Base-by-base conservation (phyloP, 2,329 filamentous ascomycete genomes). In the Fusarium tricinctum region DNA sequence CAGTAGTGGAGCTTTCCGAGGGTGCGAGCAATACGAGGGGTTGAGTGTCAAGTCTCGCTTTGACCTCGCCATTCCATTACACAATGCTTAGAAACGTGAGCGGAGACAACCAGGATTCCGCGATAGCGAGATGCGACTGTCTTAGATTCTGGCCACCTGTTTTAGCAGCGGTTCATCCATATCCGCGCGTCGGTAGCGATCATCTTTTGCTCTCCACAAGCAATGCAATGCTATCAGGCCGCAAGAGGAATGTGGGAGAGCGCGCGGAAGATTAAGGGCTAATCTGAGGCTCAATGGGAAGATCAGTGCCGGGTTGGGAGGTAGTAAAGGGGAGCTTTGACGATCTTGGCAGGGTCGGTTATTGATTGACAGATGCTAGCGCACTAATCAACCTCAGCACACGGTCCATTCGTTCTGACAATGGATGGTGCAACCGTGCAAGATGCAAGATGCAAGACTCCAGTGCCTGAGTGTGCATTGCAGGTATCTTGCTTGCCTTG, bases 221-320 rank as follows among this genome's bases (percentile, higher is more conserved):
- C 57, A 49, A 53, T 66, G 63, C 23, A 32, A 66, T 65, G 61
- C 13, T 46, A 38, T 60, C 60, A 60, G 38, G 35, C 48, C 61
- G 43, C 44, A 66, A 48, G 23, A 28, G 61, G 23, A 39, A 66
- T 19, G 35, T 38, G 8, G 6, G 15, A 38, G 35, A 38, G 17
- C 17, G 7, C 9, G 17, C 35, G 45, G 15, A 39, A 23, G 22
- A 17, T 12, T 49, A n/a, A 38, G 17, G 35, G 47, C 28, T 45
- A 50, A 53, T 45, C 40, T 45, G 23, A 62, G n/a, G 30, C n/a
- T 45, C 35, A 28, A 20, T 26, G 20, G 22, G 30, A 35, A 44
- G 63, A 66, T 66, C 61, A 30, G 30, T 51, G 20, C 45, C 60
- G 45, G 61, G 55, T 56, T 44, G 38, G 15, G 48, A 22, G 5